Evolutionary conservation across 192 early-diverging fungal genomes (phyloP).

Genomic region (Phycomyces nitens): DNA sequence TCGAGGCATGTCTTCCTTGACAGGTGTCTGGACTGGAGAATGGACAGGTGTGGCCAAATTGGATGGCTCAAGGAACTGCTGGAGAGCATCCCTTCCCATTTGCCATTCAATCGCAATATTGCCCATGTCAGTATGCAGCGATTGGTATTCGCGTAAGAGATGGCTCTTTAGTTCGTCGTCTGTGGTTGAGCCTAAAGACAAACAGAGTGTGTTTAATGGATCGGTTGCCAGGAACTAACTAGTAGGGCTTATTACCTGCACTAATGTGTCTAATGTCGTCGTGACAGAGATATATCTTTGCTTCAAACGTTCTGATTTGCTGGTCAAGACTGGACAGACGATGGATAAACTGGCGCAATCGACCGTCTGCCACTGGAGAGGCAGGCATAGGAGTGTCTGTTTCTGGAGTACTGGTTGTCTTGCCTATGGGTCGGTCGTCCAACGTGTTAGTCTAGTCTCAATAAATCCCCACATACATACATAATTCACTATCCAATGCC

Average conservation of each 20-base stretch:
- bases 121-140: slow-evolving; percentile 43
- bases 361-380: slow-evolving; percentile 24
- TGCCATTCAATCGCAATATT: slow-evolving; percentile 53
- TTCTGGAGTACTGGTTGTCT: not conserved
- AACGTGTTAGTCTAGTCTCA: too few relatives aligned
- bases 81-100: slow-evolving; percentile 41
- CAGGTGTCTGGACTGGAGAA: not conserved
- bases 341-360: slow-evolving; percentile 36
- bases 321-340: slow-evolving; percentile 46
- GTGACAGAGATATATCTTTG: slow-evolving; percentile 53
- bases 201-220: not conserved
- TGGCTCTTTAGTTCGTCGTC: slow-evolving; percentile 20
- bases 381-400: not conserved
- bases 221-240: too few relatives aligned
- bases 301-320: slow-evolving; percentile 52
- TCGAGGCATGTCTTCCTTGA: slow-evolving; percentile 12
- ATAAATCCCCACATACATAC: slow-evolving; percentile 27
- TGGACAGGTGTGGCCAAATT: not conserved
- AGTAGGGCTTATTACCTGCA: too few relatives aligned
- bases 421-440: too few relatives aligned
- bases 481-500: slow-evolving; percentile 41
- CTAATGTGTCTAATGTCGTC: slow-evolving; percentile 44
- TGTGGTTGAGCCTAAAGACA: slow-evolving; percentile 15
- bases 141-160: slow-evolving; percentile 43
- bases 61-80: slow-evolving; percentile 34